Evolutionary conservation across 495 filamentous ascomycete genomes (phyloP), one percentile per base, ranked within the genome.

Genomic region (Rostrohypoxylon terebratum): DNA sequence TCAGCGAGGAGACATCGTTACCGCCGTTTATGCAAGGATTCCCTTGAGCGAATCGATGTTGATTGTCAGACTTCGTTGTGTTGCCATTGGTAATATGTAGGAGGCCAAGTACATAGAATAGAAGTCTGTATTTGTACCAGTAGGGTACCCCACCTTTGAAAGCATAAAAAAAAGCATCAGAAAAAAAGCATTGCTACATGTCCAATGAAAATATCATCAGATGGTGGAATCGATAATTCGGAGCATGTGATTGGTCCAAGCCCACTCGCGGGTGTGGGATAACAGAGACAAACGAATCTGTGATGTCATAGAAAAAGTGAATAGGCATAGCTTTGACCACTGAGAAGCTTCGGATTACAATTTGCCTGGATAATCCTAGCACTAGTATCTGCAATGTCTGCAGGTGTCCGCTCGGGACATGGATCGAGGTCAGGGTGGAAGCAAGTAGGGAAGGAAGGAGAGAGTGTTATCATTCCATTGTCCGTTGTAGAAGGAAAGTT

Each of bases 291-390:
- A 11, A 25, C 38, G 47, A 48, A 59, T 31, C 40, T 5, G 36
- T 73, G 71, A 73, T 69, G 66, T 73, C 71, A 69, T 68, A 34
- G 38, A 53, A 21, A 4, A 1, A 1, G 3, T 47, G 42, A 51
- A 55, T 14, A 53, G 59, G 36, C 55, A 59, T 16, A 71, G 69
- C 62, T 73, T 45, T 51, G 36, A 50, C 75, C 75, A 77, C n/a
- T 75, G 59, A 72, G 53, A 45, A 60, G 69, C 55, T 63, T 63
- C 25, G 58, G 69, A 77, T 77, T 77, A 77, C 75, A 40, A 71
- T 21, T 59, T 55, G 20, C 53, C 16, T 63, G 31, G 21, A 23
- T 34, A 16, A 51, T n/a, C 34, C 36, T 5, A n/a, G 31, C 18
- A 33, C 3, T 38, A n/a, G n/a, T n/a, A n/a, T n/a, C n/a, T n/a